phyloP scores from a whole-genome alignment of 805 yeast genomes.

The Sporopachydermia quercuum region DNA sequence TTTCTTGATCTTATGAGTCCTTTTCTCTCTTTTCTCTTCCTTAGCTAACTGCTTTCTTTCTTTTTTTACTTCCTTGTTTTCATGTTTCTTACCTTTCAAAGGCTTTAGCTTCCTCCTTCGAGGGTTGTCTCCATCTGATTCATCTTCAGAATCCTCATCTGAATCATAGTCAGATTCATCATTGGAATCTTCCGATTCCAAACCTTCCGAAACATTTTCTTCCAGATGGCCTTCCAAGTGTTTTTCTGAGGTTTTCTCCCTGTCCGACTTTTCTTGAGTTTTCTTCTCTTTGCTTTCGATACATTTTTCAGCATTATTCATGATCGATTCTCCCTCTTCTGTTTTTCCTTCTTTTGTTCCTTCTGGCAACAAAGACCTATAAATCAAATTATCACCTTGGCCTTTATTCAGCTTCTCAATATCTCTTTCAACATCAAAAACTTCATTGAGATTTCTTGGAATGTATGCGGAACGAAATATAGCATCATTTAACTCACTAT shows the following conservation, averaged over 20 bases:
- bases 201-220: constrained; percentile 20
- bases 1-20: constrained; percentile 73
- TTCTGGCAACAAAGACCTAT: constrained; percentile 16
- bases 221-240: constrained; percentile 17
- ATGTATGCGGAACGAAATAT: constrained; percentile 74
- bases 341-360: constrained; percentile 7
- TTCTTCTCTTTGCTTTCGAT: constrained; percentile 16
- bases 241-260: constrained; percentile 5
- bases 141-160: constrained; percentile 21
- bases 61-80: constrained; percentile 67
- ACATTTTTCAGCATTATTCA: constrained; percentile 11
- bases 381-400: constrained; percentile 60
- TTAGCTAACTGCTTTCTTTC: constrained; percentile 64
- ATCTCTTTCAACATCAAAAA: constrained; percentile 56
- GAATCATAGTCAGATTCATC: constrained; percentile 19
- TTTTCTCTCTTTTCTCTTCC: constrained; percentile 61
- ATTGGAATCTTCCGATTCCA: constrained; percentile 19
- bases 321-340: constrained; percentile 8
- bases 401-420: constrained; percentile 62
- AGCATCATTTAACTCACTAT: constrained; percentile 62
- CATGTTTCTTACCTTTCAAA: constrained; percentile 58
- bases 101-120: constrained; percentile 27
- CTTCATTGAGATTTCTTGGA: constrained; percentile 46
- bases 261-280: constrained; percentile 10
- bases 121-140: constrained; percentile 20